Evolutionary conservation across 257 asterid genomes (phyloP).

Genomic region (Nicotiana knightiana): DNA sequence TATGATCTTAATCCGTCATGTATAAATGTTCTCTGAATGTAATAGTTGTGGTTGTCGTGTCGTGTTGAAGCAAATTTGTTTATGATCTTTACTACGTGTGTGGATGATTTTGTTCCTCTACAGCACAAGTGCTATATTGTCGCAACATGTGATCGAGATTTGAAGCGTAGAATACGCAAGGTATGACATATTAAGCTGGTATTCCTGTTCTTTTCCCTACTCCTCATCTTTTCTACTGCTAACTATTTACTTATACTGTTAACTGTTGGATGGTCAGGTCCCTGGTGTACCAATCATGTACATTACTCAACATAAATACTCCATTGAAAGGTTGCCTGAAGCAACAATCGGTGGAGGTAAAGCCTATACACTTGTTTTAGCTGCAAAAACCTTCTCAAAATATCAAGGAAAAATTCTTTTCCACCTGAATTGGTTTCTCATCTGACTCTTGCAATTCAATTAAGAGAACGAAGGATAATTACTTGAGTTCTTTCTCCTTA

Average conservation of each 20-base stretch:
- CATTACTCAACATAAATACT: conserved; percentile 65
- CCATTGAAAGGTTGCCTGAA: conserved; percentile 89
- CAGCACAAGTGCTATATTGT: conserved; percentile 97
- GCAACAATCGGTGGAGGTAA: conserved; percentile 96
- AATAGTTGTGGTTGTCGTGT: background rate
- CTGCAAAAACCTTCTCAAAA: background rate
- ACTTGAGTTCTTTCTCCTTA: background rate
- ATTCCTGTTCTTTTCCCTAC: background rate
- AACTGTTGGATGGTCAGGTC: conserved; percentile 36
- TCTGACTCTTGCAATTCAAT: too few relatives aligned
- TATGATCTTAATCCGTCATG: conserved; percentile 8
- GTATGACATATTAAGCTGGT: conserved; percentile 18
- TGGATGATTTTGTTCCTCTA: conserved; percentile 9
- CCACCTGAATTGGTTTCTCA: background rate
- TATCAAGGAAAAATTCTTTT: background rate
- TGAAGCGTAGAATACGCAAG: conserved; percentile 95
- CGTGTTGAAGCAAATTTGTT: background rate
- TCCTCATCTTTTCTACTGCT: background rate
- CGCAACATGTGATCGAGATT: conserved; percentile 96
- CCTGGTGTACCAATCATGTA: conserved; percentile 99
- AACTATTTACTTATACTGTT: background rate
- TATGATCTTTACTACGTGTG: background rate
- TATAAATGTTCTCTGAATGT: background rate
- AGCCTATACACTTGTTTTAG: background rate
- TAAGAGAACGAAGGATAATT: too few relatives aligned